phyloP scores from a whole-genome alignment of 495 filamentous ascomycete species.

The Durotheca rogersii region DNA sequence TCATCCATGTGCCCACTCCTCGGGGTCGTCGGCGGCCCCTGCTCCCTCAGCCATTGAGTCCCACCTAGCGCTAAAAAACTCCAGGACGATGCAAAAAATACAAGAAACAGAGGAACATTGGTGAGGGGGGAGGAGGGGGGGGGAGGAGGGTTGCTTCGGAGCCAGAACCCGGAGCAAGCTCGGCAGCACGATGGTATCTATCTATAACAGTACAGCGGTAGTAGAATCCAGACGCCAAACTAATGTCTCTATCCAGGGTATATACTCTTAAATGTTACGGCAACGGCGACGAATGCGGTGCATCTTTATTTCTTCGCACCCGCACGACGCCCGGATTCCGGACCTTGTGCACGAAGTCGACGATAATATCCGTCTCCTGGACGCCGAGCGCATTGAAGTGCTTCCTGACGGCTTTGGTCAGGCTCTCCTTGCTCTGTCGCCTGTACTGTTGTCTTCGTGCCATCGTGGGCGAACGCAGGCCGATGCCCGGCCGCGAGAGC shows the following conservation, averaged over 20 bases:
- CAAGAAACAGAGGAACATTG: slow-evolving; percentile 7
- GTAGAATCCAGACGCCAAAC: slow-evolving; percentile 12
- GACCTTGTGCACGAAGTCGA: slow-evolving; percentile 83
- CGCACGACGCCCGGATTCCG: slow-evolving; percentile 44
- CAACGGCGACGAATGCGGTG: slow-evolving; percentile 34
- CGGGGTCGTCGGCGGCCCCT: slow-evolving; percentile 26
- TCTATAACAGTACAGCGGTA: slow-evolving; percentile 18
- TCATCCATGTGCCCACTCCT: slow-evolving; percentile 17
- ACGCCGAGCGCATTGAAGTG: slow-evolving; percentile 87
- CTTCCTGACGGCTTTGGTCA: slow-evolving; percentile 80
- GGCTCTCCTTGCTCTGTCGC: slow-evolving; percentile 71
- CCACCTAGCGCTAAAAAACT: slow-evolving; percentile 32
- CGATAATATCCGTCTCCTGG: slow-evolving; percentile 84
- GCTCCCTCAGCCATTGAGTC: slow-evolving; percentile 26
- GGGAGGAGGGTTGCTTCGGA: no score
- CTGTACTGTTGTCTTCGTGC: slow-evolving; percentile 60
- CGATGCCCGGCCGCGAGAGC: slow-evolving; percentile 69
- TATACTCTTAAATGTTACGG: slow-evolving; percentile 34
- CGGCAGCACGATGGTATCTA: slow-evolving; percentile 5
- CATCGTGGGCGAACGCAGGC: slow-evolving; percentile 72
- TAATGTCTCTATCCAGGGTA: slow-evolving; percentile 24
- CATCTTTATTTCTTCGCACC: slow-evolving; percentile 30
- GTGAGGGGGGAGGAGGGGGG: no score
- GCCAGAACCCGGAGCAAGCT: slow-evolving; percentile 9
- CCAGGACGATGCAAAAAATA: slow-evolving; percentile 34